phyloP scores from a whole-genome alignment of 768 basidiomycete species.

The Leccinum pellstonianum region DNA sequence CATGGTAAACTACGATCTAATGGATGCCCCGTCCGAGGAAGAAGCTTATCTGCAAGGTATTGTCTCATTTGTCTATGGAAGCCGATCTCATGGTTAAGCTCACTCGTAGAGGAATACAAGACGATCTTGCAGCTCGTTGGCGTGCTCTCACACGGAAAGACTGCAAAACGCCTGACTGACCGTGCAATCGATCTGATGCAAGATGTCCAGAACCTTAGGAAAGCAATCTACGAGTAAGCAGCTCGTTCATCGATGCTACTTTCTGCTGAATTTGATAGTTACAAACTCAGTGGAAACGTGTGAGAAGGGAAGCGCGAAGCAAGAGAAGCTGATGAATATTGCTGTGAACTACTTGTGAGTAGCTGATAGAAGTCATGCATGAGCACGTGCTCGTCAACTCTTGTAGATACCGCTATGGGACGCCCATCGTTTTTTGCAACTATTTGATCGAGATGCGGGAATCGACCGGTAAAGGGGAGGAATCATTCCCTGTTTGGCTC shows the following conservation, averaged over 20 bases:
- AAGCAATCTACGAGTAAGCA: constrained; percentile 90
- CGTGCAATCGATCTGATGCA: constrained; percentile 89
- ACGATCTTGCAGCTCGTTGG: constrained; percentile 92
- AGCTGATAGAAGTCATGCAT: constrained; percentile 20
- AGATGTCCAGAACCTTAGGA: constrained; percentile 95
- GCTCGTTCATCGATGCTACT: not conserved
- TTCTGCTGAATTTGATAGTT: constrained; percentile 46
- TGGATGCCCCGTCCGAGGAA: constrained; percentile 85
- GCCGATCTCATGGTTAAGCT: not conserved
- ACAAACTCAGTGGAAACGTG: constrained; percentile 87
- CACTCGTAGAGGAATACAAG: constrained; percentile 87
- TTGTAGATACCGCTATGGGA: constrained; percentile 79
- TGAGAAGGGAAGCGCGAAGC: constrained; percentile 75
- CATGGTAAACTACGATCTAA: constrained; percentile 56
- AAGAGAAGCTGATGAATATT: constrained; percentile 67
- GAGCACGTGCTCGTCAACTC: constrained; percentile 6
- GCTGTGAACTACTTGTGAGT: constrained; percentile 85
- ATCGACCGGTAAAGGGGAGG: constrained; percentile 37
- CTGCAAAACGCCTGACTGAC: constrained; percentile 89
- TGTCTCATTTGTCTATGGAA: not conserved
- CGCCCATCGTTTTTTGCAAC: constrained; percentile 91
- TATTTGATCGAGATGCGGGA: constrained; percentile 76
- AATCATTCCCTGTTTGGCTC: constrained; percentile 81
- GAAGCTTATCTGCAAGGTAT: constrained; percentile 85
- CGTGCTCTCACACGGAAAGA: constrained; percentile 87